phyloP scores from a whole-genome alignment of 345 rosid genomes.

The Gossypium raimondii region DNA sequence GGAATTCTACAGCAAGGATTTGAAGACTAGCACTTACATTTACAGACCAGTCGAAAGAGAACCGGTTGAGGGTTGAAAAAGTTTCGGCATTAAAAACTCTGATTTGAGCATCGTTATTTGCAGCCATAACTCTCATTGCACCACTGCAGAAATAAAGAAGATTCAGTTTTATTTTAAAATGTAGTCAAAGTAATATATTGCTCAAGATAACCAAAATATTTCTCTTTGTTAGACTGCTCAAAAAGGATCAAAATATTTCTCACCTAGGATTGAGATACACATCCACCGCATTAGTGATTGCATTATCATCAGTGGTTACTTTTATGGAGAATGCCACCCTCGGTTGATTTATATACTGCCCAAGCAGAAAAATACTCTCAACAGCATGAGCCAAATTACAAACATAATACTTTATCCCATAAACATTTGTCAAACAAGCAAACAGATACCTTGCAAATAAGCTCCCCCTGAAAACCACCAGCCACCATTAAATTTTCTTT shows the following conservation, averaged over 20 bases:
- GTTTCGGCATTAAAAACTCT: no score
- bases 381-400: background rate
- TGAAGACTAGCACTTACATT: no score
- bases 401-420: background rate
- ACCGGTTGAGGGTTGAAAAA: no score
- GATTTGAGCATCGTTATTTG: no score
- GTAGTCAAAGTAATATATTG: background rate
- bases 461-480: constrained; percentile 94
- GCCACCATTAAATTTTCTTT: constrained; percentile 76
- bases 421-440: background rate
- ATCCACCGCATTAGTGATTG: constrained; percentile 87
- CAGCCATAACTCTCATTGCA: no score
- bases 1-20: no score
- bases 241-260: background rate
- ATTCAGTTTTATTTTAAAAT: no score
- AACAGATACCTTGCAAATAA: constrained; percentile 70
- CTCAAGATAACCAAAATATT: background rate
- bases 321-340: constrained; percentile 71
- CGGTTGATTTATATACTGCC: constrained; percentile 51
- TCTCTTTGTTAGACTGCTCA: background rate
- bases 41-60: no score
- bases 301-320: constrained; percentile 65
- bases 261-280: constrained; percentile 46
- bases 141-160: no score
- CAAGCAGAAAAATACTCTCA: constrained; percentile 6